phyloP scores from a whole-genome alignment of 106 monocot genomes.

The Allium fistulosum region DNA sequence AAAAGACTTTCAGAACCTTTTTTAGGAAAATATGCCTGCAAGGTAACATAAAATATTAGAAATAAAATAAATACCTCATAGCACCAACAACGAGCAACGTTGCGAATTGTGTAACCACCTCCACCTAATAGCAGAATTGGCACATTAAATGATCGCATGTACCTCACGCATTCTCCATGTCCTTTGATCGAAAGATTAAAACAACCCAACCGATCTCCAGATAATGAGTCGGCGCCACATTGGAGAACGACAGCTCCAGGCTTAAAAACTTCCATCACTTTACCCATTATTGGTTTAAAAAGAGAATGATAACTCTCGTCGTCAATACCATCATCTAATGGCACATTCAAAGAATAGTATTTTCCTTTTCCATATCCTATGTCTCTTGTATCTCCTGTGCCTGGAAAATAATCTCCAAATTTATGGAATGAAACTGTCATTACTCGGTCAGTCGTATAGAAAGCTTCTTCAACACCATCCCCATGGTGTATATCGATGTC shows the following conservation, averaged over 20 bases:
- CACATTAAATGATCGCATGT: slow-evolving; percentile 71
- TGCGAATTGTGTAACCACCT: slow-evolving; percentile 70
- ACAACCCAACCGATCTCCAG: slow-evolving; percentile 62
- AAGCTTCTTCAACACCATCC: slow-evolving; percentile 74
- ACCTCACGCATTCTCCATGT: slow-evolving; percentile 62
- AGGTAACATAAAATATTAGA: no score
- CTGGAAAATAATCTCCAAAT: slow-evolving; percentile 71
- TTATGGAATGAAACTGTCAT: slow-evolving; percentile 82
- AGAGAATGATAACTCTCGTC: slow-evolving; percentile 76
- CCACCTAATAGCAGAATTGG: slow-evolving; percentile 60
- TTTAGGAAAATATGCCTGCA: no score
- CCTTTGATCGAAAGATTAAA: slow-evolving; percentile 66
- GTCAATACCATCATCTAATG: slow-evolving; percentile 75
- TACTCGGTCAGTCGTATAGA: slow-evolving; percentile 72
- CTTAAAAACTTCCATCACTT: slow-evolving; percentile 67
- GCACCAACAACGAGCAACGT: slow-evolving; percentile 75
- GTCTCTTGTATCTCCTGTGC: slow-evolving; percentile 63
- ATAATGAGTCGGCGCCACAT: slow-evolving; percentile 68
- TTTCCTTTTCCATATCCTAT: slow-evolving; percentile 60
- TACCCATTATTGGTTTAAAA: slow-evolving; percentile 62
- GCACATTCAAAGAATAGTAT: slow-evolving; percentile 67
- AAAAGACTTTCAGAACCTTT: no score
- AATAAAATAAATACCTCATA: slow-evolving; percentile 42
- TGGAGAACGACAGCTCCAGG: slow-evolving; percentile 76
- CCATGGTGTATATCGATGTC: slow-evolving; percentile 83